A percentile compares a stretch with the other conserved stretches of the same genome.
Conservation (phyloP, 345 rosid species). For the Abelmoschus esculentus region DNA sequence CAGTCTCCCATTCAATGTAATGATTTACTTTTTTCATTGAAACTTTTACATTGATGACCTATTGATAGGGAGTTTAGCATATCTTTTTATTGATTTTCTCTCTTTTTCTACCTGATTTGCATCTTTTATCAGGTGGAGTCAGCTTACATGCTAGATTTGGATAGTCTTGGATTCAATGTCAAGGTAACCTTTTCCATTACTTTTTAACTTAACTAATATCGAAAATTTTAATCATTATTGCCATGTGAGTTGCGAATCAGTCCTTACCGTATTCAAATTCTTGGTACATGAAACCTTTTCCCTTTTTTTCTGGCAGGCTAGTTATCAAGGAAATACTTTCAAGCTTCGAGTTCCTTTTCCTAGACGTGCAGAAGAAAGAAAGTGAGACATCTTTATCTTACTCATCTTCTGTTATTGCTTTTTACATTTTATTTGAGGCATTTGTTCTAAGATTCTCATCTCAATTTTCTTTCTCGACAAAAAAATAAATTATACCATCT, state of each 20-base stretch:
- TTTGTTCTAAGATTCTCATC: background rate
- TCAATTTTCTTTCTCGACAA: background rate
- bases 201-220: background rate
- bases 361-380: constrained; percentile 71
- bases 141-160: constrained; percentile 81
- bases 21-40: too few species aligned
- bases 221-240: constrained; percentile 1
- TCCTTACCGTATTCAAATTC: background rate
- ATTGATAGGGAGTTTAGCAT: background rate
- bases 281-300: background rate
- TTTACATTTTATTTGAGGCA: background rate
- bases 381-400: constrained; percentile 37
- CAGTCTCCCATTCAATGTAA: too few species aligned
- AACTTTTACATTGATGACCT: background rate
- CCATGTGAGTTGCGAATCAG: background rate
- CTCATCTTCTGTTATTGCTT: background rate
- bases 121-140: constrained; percentile 65
- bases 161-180: constrained; percentile 87
- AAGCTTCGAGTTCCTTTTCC: constrained; percentile 84
- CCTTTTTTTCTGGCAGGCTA: constrained; percentile 42
- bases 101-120: constrained; percentile 9
- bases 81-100: background rate
- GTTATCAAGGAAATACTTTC: constrained; percentile 54
- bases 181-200: constrained; percentile 34
- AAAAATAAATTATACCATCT: background rate